These are phyloP conservation scores for Blastobotrys mokoenaii DNA, from an alignment of 805 yeast species.

Conservation along the genomic window DNA sequence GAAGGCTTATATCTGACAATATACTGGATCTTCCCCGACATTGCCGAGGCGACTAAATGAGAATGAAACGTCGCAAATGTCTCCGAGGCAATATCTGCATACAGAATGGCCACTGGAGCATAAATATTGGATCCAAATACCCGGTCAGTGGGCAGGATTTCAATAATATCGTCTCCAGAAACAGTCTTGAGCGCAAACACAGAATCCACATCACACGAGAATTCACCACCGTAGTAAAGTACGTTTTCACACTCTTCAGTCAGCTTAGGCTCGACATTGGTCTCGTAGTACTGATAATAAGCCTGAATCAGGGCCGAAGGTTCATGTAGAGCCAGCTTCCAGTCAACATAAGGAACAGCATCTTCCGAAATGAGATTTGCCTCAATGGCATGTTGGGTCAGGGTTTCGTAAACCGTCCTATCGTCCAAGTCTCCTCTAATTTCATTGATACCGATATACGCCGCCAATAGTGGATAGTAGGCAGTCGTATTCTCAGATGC, in stretches of 20 bases:
- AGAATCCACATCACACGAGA: slow-evolving; percentile 61
- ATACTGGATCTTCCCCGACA: slow-evolving; percentile 58
- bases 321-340: slow-evolving; percentile 39
- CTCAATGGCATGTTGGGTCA: slow-evolving; percentile 16
- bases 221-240: slow-evolving; percentile 42
- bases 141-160: slow-evolving; percentile 47
- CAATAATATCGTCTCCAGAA: slow-evolving; percentile 20
- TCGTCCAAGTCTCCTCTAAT: slow-evolving; percentile 11
- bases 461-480: slow-evolving; percentile 28
- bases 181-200: slow-evolving; percentile 67
- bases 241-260: slow-evolving; percentile 35
- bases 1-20: slow-evolving; percentile 64
- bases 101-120: slow-evolving; percentile 53
- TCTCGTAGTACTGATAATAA: slow-evolving; percentile 46
- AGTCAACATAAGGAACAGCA: slow-evolving; percentile 26
- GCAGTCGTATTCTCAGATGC: slow-evolving; percentile 24
- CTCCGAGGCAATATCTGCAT: slow-evolving; percentile 51
- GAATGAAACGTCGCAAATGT: slow-evolving; percentile 50
- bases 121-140: slow-evolving; percentile 42
- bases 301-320: slow-evolving; percentile 57
- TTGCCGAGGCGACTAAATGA: slow-evolving; percentile 51
- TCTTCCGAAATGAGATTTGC: slow-evolving; percentile 12
- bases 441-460: slow-evolving; percentile 12
- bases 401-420: slow-evolving; percentile 12
- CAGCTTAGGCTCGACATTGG: slow-evolving; percentile 27